Evolutionary conservation across 192 early-diverging fungal species (phyloP), one percentile per base, ranked within the genome.

Genomic region (Coemansia biformis): DNA sequence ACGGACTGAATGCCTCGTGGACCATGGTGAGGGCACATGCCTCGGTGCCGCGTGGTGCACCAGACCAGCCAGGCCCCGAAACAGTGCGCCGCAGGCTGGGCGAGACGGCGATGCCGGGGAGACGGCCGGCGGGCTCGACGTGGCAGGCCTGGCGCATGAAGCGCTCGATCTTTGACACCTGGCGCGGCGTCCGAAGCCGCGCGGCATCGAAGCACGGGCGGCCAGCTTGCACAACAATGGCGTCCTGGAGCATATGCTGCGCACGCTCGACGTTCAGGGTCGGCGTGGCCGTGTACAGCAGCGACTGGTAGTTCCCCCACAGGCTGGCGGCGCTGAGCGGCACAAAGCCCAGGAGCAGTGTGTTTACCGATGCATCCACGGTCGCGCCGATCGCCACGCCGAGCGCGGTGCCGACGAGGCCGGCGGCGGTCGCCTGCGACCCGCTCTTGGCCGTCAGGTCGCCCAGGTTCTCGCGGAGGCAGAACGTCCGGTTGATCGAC

Each of bases 371-470:
- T 4, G 60, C 45, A 18, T 56, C 55, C 53, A 77, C 28, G 13
- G 53, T 42, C 17, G 48, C 73, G 8, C 60, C 65, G 43, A 78
- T 40, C n/a, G 61, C 12, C 14, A 85, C 45, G 29, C 82, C 79
- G 1, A 45, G 26, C 23, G 75, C 78, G 5, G 78, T 89, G 41
- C 89, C 90, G 9, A 89, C 44, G 14, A 92, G 71, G 12, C 90
- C 87, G 5, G 90, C 90, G 5, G 86, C 81, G 1, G 90, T 92
- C 1, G 76, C 56, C 53, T 92, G 90, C 15, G 89, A 89, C 8
- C 87, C 90, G 10, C 79, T 60, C 49, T 92, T 92, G 36, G 81
- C 90, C 2, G 88, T 92, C 36, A 92, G 69, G 39, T 92, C 90
- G 23, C 90, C 90, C 22, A 92, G 59, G 46, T 91, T 93, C 54